Evolutionary conservation across 192 early-diverging fungal genomes (phyloP).

Genomic region (Backusella tarrabulga): DNA sequence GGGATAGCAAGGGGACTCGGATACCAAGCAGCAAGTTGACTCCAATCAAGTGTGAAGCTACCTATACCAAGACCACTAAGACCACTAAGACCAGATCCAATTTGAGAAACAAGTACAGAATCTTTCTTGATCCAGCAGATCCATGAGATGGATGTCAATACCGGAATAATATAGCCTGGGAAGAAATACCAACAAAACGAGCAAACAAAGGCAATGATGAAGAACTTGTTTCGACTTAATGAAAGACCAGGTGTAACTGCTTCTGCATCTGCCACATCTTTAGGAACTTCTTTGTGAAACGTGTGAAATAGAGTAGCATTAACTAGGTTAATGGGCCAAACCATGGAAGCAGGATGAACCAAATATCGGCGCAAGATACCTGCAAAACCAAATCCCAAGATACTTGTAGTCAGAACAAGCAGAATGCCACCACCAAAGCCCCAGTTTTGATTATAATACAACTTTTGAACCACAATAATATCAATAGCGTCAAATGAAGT

Average conservation of each 20-base stretch:
- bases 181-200: conserved; percentile 59
- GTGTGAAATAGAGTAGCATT: conserved; percentile 51
- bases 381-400: conserved; percentile 48
- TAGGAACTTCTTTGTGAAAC: conserved; percentile 33
- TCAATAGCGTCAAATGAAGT: conserved; percentile 75
- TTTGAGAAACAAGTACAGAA: conserved; percentile 46
- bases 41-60: conserved; percentile 78
- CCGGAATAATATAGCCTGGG: conserved; percentile 67
- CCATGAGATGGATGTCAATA: conserved; percentile 61
- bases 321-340: conserved; percentile 51
- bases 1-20: conserved; percentile 68
- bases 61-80: conserved; percentile 69
- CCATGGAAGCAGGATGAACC: conserved; percentile 45
- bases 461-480: conserved; percentile 64
- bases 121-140: conserved; percentile 60
- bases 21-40: conserved; percentile 57
- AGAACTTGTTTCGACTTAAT: conserved; percentile 42
- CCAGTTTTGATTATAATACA: conserved; percentile 69
- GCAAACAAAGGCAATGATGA: conserved; percentile 37
- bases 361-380: conserved; percentile 42
- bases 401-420: conserved; percentile 65
- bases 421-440: conserved; percentile 62
- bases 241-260: conserved; percentile 21
- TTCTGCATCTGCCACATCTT: conserved; percentile 28
- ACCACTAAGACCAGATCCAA: conserved; percentile 58